phyloP scores from a whole-genome alignment of 2,329 filamentous ascomycete species.

The Microdochium paspali region DNA sequence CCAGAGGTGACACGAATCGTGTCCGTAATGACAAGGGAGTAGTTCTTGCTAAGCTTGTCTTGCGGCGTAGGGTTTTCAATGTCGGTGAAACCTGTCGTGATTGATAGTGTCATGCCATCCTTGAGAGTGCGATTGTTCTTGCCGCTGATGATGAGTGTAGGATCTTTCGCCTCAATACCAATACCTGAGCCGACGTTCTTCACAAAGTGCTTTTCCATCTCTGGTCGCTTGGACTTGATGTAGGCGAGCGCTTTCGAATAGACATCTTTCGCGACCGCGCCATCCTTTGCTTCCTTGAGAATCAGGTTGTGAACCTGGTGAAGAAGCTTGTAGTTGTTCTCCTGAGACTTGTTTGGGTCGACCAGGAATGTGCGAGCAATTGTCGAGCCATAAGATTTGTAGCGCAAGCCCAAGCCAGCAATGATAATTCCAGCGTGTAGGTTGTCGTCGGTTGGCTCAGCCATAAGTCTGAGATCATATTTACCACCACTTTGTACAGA shows the following conservation, averaged over 20 bases:
- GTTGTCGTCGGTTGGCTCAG: conserved; percentile 69
- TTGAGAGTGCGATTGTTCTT: conserved; percentile 80
- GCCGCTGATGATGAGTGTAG: conserved; percentile 71
- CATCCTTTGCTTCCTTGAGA: conserved; percentile 83
- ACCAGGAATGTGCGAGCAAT: conserved; percentile 93
- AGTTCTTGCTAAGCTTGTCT: conserved; percentile 81
- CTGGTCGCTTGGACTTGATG: conserved; percentile 84
- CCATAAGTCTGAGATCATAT: conserved; percentile 78
- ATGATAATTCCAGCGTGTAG: conserved; percentile 91
- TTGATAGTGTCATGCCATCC: conserved; percentile 92
- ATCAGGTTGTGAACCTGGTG: conserved; percentile 79
- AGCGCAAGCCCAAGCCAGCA: conserved; percentile 81
- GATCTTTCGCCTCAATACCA: conserved; percentile 83
- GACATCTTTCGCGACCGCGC: conserved; percentile 77
- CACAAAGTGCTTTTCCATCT: conserved; percentile 88
- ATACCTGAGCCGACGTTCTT: conserved; percentile 90
- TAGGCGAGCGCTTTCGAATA: conserved; percentile 78
- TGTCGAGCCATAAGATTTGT: conserved; percentile 90
- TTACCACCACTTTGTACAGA: conserved; percentile 92
- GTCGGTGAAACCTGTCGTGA: conserved; percentile 84
- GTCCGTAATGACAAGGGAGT: conserved; percentile 85
- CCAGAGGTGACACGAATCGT: conserved; percentile 76
- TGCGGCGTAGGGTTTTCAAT: conserved; percentile 79
- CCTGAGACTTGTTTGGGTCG: conserved; percentile 92
- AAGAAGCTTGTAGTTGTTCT: conserved; percentile 87